Percentiles rank a stretch among this genome's conserved stretches.
phyloP scores from a whole-genome alignment of 208 protist species.

The Trypanosoma boissoni region DNA sequence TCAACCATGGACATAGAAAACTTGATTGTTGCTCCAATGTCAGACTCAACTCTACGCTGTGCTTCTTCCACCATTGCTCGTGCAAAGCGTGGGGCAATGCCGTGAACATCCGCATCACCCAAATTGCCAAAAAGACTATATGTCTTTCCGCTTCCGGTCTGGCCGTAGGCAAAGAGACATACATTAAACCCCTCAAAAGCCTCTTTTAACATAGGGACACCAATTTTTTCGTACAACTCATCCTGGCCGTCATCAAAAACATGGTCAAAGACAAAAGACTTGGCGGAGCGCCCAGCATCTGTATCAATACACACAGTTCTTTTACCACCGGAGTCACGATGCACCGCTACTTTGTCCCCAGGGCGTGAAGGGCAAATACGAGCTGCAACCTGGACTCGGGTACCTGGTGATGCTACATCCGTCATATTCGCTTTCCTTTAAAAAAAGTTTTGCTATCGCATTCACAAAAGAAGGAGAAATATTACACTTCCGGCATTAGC shows the following conservation, averaged over 20 bases:
- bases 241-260: constrained; percentile 42
- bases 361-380: constrained; percentile 21
- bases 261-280: constrained; percentile 29
- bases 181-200: constrained; percentile 68
- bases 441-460: constrained; percentile 4
- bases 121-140: constrained; percentile 45
- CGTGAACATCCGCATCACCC: constrained; percentile 24
- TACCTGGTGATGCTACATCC: constrained; percentile 2
- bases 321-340: constrained; percentile 8
- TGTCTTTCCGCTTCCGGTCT: constrained; percentile 59
- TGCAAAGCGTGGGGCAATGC: constrained; percentile 30
- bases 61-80: constrained; percentile 25
- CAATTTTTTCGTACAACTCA: constrained; percentile 59
- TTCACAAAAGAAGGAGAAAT: constrained; percentile 11
- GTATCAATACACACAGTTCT: constrained; percentile 12
- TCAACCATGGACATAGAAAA: constrained; percentile 49
- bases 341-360: constrained; percentile 17
- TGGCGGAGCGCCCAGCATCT: background rate
- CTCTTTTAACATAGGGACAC: constrained; percentile 43
- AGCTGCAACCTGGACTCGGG: constrained; percentile 23
- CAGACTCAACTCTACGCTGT: constrained; percentile 10
- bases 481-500: background rate
- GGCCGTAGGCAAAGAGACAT: constrained; percentile 65
- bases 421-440: constrained; percentile 26
- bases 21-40: constrained; percentile 32